Base-by-base conservation (phyloP, 495 filamentous ascomycete species). In the Umbilicaria muhlenbergii region DNA sequence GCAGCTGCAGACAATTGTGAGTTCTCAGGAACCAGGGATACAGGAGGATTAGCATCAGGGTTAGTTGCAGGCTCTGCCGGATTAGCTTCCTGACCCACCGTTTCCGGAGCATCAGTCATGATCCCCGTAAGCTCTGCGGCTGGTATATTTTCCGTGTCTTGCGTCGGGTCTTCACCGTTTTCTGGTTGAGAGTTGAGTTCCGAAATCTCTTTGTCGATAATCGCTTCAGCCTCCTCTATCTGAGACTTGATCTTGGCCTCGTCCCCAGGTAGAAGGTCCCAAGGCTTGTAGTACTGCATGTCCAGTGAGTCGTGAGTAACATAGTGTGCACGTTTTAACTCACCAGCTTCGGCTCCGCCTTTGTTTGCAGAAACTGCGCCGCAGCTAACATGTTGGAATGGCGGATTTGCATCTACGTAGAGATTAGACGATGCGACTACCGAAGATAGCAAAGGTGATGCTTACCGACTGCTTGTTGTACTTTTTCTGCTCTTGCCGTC, bases 281-380 rank as follows among this genome's bases (percentile, higher is more conserved):
- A 94, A 5, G 91, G 91, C 40, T 80, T 80, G 60, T 94, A 98
- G 59, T 78, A 89, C 89, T 95, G 52, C 3, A 35, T 28, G 50
- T 18, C 42, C 34, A n/a, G 39, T 34, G 32, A 42, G 13, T 45
- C 65, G 46, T 64, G 50, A 41, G 32, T 38, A 12, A 19, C 52
- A 46, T 52, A 43, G 21, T 15, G 32, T 32, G 31, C 21, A 42
- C 8, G 8, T 31, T 31, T 33, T 15, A 39, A 64, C 81, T 55
- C 70, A 94, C 91, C 57, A 98, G 67, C 50, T 69, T 75, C 5
- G 91, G 91, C 53, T 77, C 71, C 43, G 78, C 61, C 44, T 61
- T 75, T 15, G 91, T 98, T 43, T 74, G 68, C 36, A 95, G 61
- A 52, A 78, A 88, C 36, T 75, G 73, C 39, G 91, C 86, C 66